Evolutionary conservation across 1,139 yeast genomes (phyloP), one percentile per base, ranked within the genome.

Genomic region (Meyerozyma smithsonii): DNA sequence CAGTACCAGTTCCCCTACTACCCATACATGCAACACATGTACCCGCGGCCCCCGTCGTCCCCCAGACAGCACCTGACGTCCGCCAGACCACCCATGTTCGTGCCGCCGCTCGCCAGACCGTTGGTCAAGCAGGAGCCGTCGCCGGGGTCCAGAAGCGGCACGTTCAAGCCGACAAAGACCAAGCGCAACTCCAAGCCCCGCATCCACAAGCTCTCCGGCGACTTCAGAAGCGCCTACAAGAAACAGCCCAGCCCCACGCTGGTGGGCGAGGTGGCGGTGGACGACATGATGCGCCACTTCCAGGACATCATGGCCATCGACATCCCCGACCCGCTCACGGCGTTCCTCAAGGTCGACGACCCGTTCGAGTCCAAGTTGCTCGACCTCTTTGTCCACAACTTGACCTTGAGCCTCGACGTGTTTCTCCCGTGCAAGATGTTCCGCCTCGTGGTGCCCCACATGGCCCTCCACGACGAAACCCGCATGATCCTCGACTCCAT

Each of bases 401-500:
- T 65, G 11, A 55, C 70, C 2, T 43, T 47, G 8, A 18, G 34
- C 10, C 20, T 66, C 43, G 72, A 67, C 44, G 55, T 64, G 35
- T 64, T 65, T 36, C 49, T 65, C 41, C 58, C 60, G 5, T 56
- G 54, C 25, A 60, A 59, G 20, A 50, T 59, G 11, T 67, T 64
- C 45, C 54, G 54, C 19, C 56, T 56, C 25, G 52, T 68, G 6
- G 55, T 68, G 1, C 64, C 72, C 2, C 64, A 64, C 37, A 45
- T 67, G 44, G 70, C 72, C 4, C 46, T 68, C 8, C 48, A 57
- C 37, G 73, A 68, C 42, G 71, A 66, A 8, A 63, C 73, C 2
- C 58, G 62, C 19, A 56, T 66, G 61, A 51, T 68, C 14, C 40
- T 65, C 21, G 60, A 64, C 45, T 52, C 68, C 14, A 62, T 68